Percentiles rank a stretch among this genome's conserved stretches.
phyloP scores from a whole-genome alignment of 768 basidiomycete genomes.

The Podaxis mareebaensis region DNA sequence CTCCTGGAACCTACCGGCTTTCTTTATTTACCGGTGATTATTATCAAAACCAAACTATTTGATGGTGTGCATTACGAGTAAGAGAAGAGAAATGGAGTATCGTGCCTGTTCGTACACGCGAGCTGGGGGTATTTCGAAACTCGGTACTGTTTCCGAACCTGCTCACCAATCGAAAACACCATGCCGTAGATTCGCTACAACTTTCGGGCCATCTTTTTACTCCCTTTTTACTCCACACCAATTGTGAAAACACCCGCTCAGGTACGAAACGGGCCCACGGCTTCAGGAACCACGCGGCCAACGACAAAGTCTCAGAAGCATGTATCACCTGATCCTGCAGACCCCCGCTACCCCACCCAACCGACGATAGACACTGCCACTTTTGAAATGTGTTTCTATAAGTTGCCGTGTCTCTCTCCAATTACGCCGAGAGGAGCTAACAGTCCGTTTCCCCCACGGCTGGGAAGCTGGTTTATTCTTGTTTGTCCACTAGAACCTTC shows the following conservation, averaged over 20 bases:
- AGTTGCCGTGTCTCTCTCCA: not conserved
- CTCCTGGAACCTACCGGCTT: not conserved
- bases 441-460: not conserved
- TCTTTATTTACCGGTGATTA: conserved; percentile 13
- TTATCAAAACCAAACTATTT: conserved; percentile 4
- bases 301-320: conserved; percentile 1
- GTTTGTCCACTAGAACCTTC: not conserved
- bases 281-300: not conserved
- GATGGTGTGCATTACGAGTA: not conserved
- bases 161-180: not conserved
- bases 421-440: not conserved
- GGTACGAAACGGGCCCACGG: not conserved
- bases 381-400: not conserved
- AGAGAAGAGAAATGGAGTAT: not conserved
- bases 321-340: conserved; percentile 1
- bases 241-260: not conserved
- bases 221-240: not conserved
- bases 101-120: not conserved
- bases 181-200: not conserved
- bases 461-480: not conserved
- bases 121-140: not conserved
- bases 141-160: not conserved
- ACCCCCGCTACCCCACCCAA: not conserved
- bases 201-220: not conserved
- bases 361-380: not conserved